These are phyloP conservation scores for Limnomonas spitsbergensis DNA, from an alignment of 139 green algal species.

Conservation along the genomic window DNA sequence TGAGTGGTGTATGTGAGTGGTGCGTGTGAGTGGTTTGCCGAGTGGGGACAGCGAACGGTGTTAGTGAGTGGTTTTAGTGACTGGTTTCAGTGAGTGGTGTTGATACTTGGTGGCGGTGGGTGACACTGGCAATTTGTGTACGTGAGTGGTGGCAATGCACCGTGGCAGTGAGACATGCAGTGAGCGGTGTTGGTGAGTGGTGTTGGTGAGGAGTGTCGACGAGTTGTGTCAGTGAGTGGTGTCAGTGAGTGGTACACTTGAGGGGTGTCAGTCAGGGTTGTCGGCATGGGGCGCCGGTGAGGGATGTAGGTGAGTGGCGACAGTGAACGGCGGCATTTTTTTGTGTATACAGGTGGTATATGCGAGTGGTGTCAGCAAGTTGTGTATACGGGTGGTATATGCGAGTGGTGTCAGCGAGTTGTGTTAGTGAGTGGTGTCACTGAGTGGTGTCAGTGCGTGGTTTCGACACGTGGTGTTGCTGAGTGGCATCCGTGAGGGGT, in stretches of 20 bases:
- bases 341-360: background rate
- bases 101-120: too few relatives aligned
- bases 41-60: too few relatives aligned
- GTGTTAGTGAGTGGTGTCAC: background rate
- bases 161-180: too few relatives aligned
- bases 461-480: background rate
- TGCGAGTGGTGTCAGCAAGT: background rate
- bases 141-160: too few relatives aligned
- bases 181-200: background rate
- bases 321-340: too few relatives aligned
- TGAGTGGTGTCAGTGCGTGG: background rate
- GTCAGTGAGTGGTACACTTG: background rate
- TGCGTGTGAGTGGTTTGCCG: too few relatives aligned
- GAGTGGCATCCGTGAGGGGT: background rate
- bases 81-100: too few relatives aligned
- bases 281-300: background rate
- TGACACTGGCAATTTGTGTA: too few relatives aligned
- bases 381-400: background rate
- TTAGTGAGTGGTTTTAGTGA: too few relatives aligned
- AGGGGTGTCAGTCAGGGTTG: background rate
- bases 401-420: background rate
- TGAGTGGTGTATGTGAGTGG: too few relatives aligned
- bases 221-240: background rate
- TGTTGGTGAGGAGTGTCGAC: background rate
- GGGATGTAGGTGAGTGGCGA: background rate